These are phyloP conservation scores for Epithele typhae DNA, from an alignment of 768 basidiomycete species.

Conservation along the genomic window DNA sequence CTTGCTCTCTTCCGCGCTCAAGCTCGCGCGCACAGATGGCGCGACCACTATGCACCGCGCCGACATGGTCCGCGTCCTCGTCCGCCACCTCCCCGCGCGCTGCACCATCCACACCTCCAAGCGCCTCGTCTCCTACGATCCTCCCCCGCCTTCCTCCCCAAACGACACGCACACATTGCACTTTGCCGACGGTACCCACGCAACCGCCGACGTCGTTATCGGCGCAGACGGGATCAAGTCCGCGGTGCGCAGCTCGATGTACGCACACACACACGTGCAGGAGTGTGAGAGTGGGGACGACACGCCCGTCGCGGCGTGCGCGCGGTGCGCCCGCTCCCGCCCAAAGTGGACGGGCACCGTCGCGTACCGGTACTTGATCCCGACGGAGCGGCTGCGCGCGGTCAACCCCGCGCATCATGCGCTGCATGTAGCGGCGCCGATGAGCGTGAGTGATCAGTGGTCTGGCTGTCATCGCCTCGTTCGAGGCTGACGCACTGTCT, in stretches of 20 bases:
- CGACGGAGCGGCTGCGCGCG: conserved; percentile 16
- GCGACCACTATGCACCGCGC: conserved; percentile 24
- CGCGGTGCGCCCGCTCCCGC: conserved; percentile 11
- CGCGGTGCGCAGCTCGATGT: conserved; percentile 20
- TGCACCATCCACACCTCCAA: conserved; percentile 21
- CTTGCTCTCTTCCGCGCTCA: neutral
- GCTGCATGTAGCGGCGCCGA: conserved; percentile 3
- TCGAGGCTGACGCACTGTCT: neutral
- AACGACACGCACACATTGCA: conserved; percentile 11
- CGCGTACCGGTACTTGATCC: conserved; percentile 23
- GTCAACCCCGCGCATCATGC: conserved; percentile 16
- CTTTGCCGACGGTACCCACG: conserved; percentile 19
- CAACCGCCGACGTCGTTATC: conserved; percentile 22
- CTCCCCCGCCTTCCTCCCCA: conserved; percentile 1
- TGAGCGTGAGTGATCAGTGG: conserved; percentile 7
- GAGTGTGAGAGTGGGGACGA: conserved; percentile 2
- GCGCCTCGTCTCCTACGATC: conserved; percentile 18
- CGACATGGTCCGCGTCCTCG: conserved; percentile 22
- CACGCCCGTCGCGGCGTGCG: no score
- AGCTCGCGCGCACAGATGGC: conserved; percentile 13
- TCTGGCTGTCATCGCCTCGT: neutral
- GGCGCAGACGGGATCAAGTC: conserved; percentile 28
- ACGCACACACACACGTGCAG: conserved; percentile 9
- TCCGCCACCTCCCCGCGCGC: conserved; percentile 13
- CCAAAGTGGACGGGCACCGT: conserved; percentile 25